Base-by-base conservation (phyloP, 2,329 filamentous ascomycete species). In the Phyllosticta citriasiana region DNA sequence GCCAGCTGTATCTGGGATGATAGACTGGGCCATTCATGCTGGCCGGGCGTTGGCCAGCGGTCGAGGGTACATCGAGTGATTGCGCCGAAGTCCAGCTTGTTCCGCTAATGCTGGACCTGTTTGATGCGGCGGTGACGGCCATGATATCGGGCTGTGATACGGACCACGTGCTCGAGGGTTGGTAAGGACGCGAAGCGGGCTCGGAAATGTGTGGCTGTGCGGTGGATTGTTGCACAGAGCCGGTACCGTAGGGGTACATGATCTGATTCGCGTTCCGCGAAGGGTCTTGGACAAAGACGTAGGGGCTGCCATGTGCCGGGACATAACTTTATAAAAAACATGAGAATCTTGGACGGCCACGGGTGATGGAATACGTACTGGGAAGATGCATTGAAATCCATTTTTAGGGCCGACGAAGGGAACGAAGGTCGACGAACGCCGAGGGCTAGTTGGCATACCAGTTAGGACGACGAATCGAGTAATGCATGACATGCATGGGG, bases 331-430 rank as follows among this genome's bases (percentile, higher is more conserved):
- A 22, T 69, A 70, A 62, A 64, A 59, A 24, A 35, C 25, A 50
- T 47, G 54, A 61, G 35, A 57, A 22, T 55, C 25, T 33, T 24
- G n/a, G 16, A 2, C 9, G 52, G n/a, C 25, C 58, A 30, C 33
- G 19, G n/a, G 47, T 59, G 52, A 27, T 12, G 27, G 50, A n/a
- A 3, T 58, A 63, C 73, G 69, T 70, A 75, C 73, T 75, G 73
- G 56, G 72, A 71, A 65, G 70, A 63, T 65, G 73, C 70, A 74
- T 75, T 74, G 70, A 73, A 75, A 71, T 75, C 73, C 74, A 76
- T 76, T 65, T 71, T 72, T 68, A 68, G 64, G 33, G 16, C 55
- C 30, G 62, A 7, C 69, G 65, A 30, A 47, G 40, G 54, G 24
- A 57, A 52, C 56, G 56, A 55, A 47, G 55, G 60, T 47, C 47